Evolutionary conservation across 768 basidiomycete genomes (phyloP), one percentile per base, ranked within the genome.

Genomic region (Xanthoconium stramineum): DNA sequence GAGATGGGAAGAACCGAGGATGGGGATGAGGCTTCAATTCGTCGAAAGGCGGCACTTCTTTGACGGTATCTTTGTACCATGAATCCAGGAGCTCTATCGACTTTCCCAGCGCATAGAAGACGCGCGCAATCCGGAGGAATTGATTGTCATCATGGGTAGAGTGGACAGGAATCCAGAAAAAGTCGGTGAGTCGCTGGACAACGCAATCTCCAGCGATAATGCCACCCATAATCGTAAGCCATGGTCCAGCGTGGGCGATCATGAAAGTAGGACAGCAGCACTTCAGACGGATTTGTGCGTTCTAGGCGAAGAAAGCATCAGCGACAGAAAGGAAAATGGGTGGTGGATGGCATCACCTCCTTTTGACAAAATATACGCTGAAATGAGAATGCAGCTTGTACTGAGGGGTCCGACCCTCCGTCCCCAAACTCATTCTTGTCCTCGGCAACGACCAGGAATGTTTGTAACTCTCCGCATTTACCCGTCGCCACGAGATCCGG

Each of bases 181-280:
- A 44, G 33, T 44, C 50, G 3, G 50, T 44, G 15, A 52, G 50
- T n/a, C 50, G 40, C 42, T 75, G 73, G 19, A 74, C 63, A 17
- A 77, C 59, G 46, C 65, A 64, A 2, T 53, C 48, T 33, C 58
- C 47, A 0, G 68, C 67, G n/a, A 69, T 39, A 6, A 75, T 53
- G 33, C 57, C 69, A 20, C 75, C 74, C 50, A 72, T 57, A 42
- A 77, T 60, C 17, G 55, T 33, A 6, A 77, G 35, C 66, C 66
- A 72, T n/a, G 74, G 61, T 37, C 55, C 55, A 15, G 52, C 55
- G 24, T 43, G 30, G 7, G 47, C 47, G 0, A 62, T 20, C 0
- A 74, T 15, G 53, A 75, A 75, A 3, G 63, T 38, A 4, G 75
- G 74, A 42, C 65, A 71, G 44, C 64, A 69, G 48, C 53, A 70